phyloP scores from a whole-genome alignment of 1,139 yeast genomes.

The Pichia sp. region DNA sequence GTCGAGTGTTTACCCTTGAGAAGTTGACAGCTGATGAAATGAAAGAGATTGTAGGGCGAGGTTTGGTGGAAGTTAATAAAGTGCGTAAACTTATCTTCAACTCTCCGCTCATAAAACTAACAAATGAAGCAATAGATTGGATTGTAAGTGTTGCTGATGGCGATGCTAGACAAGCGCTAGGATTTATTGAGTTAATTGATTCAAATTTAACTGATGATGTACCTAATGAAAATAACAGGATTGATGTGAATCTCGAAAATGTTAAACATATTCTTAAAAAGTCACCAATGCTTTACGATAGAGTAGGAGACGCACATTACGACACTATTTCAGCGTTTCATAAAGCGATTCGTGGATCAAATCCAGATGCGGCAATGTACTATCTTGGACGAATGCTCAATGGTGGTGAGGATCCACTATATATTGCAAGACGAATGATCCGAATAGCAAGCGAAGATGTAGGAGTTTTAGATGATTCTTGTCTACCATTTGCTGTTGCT shows the following conservation, averaged over 20 bases:
- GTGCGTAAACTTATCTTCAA: conserved; percentile 39
- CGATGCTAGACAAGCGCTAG: conserved; percentile 79
- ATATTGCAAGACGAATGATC: conserved; percentile 86
- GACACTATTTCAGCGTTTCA: conserved; percentile 94
- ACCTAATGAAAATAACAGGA: neutral
- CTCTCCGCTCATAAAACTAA: conserved; percentile 39
- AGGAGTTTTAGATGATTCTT: conserved; percentile 73
- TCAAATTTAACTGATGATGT: conserved; percentile 25
- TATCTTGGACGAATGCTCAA: conserved; percentile 80
- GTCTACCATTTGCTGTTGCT: conserved; percentile 81
- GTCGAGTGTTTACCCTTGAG: conserved; percentile 78
- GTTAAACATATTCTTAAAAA: conserved; percentile 38
- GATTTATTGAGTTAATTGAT: conserved; percentile 59
- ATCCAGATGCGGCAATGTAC: conserved; percentile 83
- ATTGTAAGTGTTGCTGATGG: conserved; percentile 80
- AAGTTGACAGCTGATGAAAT: conserved; percentile 53
- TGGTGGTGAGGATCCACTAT: conserved; percentile 92
- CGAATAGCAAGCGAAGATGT: conserved; percentile 89
- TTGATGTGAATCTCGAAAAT: conserved; percentile 23
- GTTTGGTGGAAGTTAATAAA: conserved; percentile 53
- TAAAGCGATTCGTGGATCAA: conserved; percentile 80
- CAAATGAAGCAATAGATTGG: conserved; percentile 54
- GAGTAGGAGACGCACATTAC: conserved; percentile 86
- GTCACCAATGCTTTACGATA: conserved; percentile 68
- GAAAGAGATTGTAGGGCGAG: conserved; percentile 52